These are phyloP conservation scores for Coniochaeta sp. DNA, from an alignment of 2,329 filamentous ascomycete genomes.

Conservation along the genomic window DNA sequence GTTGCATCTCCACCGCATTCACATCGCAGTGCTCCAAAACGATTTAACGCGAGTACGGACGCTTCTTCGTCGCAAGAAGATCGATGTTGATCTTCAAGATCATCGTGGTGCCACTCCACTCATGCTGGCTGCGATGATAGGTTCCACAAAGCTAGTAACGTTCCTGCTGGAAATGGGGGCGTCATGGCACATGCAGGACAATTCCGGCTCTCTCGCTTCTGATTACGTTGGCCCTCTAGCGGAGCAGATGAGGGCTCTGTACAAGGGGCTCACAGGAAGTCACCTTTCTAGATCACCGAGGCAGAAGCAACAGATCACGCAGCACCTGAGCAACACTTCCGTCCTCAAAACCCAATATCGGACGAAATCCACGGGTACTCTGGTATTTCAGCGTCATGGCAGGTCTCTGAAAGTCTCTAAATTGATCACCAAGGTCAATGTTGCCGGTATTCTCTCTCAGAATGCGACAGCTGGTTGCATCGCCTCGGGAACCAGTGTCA, in stretches of 20 bases:
- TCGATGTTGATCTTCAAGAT: not conserved
- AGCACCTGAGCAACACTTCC: not conserved
- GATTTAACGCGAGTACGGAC: not conserved
- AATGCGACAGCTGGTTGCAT: slow-evolving; percentile 9
- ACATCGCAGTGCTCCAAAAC: not conserved
- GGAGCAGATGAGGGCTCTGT: not conserved
- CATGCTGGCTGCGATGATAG: slow-evolving; percentile 8
- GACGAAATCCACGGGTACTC: not conserved
- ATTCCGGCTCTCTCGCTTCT: not conserved
- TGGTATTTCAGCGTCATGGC: not conserved
- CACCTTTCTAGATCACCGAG: not conserved
- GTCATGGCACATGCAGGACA: not conserved
- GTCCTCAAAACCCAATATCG: not conserved
- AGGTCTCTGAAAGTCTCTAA: not conserved
- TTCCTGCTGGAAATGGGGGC: slow-evolving; percentile 5
- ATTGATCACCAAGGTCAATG: not conserved
- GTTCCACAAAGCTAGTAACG: not conserved
- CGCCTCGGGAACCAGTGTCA: not conserved
- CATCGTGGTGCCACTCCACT: slow-evolving; percentile 3
- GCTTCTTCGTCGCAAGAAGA: not conserved
- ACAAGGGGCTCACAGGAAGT: not conserved
- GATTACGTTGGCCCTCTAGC: not conserved
- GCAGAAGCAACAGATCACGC: not conserved
- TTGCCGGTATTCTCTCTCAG: not conserved
- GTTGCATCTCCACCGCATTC: not conserved